Conservation (phyloP, 441 rosid species). For the Arabidopsis hybrid region DNA sequence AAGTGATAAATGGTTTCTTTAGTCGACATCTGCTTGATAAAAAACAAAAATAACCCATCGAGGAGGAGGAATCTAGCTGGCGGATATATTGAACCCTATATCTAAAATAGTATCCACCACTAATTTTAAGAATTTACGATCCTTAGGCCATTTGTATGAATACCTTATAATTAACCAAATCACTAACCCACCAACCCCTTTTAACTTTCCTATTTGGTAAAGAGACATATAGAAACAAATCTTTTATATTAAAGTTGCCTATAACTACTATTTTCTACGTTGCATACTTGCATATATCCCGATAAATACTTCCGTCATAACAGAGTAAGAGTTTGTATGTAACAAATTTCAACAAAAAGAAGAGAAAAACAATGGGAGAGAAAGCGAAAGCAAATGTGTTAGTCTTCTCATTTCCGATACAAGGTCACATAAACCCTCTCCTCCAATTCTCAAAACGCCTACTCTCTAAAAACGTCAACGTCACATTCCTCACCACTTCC, state of each 20-base stretch:
- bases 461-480: constrained; percentile 56
- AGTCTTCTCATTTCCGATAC: constrained; percentile 54
- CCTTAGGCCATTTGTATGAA: not conserved
- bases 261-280: not conserved
- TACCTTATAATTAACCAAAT: not conserved
- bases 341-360: not conserved
- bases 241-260: not conserved
- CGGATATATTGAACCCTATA: too few relatives aligned
- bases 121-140: not conserved
- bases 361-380: constrained; percentile 40
- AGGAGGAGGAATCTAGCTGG: too few relatives aligned
- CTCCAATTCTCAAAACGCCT: constrained; percentile 68
- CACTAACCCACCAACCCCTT: not conserved
- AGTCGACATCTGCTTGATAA: too few relatives aligned
- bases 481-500: constrained; percentile 56
- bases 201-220: not conserved
- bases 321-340: not conserved
- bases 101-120: too few relatives aligned
- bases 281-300: not conserved
- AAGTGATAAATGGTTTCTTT: too few relatives aligned
- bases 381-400: constrained; percentile 47
- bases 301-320: not conserved
- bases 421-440: constrained; percentile 75
- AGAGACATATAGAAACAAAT: constrained; percentile 2
- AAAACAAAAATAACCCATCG: too few relatives aligned